phyloP scores from a whole-genome alignment of 352 stramenopile species.

The Phytophthora megakarya region DNA sequence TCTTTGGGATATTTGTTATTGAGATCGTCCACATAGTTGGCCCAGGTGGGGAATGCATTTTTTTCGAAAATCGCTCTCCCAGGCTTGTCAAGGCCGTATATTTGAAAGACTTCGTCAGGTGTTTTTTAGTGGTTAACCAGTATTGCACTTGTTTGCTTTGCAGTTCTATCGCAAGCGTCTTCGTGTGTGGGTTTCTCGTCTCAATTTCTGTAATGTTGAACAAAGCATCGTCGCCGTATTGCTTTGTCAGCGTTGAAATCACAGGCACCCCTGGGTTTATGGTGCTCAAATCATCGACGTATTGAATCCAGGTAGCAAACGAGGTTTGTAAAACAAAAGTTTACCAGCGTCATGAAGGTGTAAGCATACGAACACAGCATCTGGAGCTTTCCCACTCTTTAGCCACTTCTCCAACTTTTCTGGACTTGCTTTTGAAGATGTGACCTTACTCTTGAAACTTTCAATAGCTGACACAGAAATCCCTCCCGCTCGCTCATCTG shows the following conservation, averaged over 20 bases:
- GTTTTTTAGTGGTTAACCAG: not conserved
- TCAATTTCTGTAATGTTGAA: not conserved
- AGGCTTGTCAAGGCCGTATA: not conserved
- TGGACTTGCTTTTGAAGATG: not conserved
- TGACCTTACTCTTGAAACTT: not conserved
- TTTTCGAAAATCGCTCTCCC: not conserved
- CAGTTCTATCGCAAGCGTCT: not conserved
- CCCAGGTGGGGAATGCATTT: not conserved
- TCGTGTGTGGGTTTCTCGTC: not conserved
- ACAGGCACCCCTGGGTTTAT: not conserved
- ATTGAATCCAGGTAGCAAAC: no score
- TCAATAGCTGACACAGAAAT: not conserved
- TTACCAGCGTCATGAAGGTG: not conserved
- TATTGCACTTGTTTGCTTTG: not conserved
- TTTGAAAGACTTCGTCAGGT: no score
- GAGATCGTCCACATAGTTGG: no score
- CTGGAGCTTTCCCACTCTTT: not conserved
- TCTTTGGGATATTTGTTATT: no score
- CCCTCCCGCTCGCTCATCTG: no score
- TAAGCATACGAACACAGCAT: not conserved
- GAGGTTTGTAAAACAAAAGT: no score
- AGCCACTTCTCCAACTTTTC: constrained; percentile 1
- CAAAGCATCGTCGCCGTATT: not conserved
- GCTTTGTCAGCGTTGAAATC: not conserved
- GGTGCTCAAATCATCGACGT: constrained; percentile 3